phyloP scores from a whole-genome alignment of 768 basidiomycete genomes.

The Fistulinella prunicolor region DNA sequence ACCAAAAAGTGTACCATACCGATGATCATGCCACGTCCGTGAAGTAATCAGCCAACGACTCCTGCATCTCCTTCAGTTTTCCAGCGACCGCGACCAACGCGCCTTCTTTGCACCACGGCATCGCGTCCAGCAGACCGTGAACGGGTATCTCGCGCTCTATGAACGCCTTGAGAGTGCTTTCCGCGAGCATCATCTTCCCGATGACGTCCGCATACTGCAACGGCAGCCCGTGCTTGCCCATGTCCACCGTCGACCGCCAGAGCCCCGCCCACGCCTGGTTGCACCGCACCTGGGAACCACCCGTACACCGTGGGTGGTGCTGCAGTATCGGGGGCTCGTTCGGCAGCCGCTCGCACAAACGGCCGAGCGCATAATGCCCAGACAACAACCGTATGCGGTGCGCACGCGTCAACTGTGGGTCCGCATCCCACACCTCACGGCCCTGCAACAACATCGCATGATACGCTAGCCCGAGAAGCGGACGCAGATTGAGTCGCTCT shows the following conservation, averaged over 20 bases:
- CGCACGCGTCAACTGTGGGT: conserved; percentile 42
- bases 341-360: conserved; percentile 44
- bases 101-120: conserved; percentile 45
- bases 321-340: conserved; percentile 40
- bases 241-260: conserved; percentile 44
- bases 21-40: conserved; percentile 36
- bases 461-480: conserved; percentile 49
- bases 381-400: conserved; percentile 52
- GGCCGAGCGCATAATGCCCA: conserved; percentile 48
- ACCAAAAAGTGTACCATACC: background rate
- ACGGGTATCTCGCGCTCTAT: conserved; percentile 42
- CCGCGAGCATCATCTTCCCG: conserved; percentile 45
- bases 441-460: conserved; percentile 52
- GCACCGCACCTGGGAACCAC: conserved; percentile 39
- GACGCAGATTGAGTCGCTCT: conserved; percentile 45
- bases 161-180: conserved; percentile 45
- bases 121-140: conserved; percentile 40
- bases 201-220: conserved; percentile 45
- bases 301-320: conserved; percentile 42
- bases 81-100: conserved; percentile 41
- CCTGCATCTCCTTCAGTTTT: conserved; percentile 46
- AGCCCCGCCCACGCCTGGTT: conserved; percentile 43
- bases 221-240: conserved; percentile 37
- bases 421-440: conserved; percentile 46
- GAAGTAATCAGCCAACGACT: conserved; percentile 46